Evolutionary conservation across 306 rosid species (phyloP).

Genomic region (Adenanthera pavonina): DNA sequence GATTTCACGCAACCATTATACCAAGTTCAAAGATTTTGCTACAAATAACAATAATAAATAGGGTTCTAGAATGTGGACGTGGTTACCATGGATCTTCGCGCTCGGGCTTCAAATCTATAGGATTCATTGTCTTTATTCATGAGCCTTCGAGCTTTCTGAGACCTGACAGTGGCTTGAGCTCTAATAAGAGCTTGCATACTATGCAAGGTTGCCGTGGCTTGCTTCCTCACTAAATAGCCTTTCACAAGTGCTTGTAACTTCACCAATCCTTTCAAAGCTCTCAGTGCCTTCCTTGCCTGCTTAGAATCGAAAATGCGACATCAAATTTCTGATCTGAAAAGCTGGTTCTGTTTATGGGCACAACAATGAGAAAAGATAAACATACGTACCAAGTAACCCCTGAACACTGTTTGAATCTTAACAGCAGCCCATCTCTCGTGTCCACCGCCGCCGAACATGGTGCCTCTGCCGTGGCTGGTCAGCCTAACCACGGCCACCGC

Average conservation of each 20-base stretch:
- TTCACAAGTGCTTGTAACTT: slow-evolving; percentile 87
- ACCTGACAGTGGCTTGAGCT: slow-evolving; percentile 81
- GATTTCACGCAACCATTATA: neutral
- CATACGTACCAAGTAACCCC: slow-evolving; percentile 73
- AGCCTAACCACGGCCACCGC: slow-evolving; percentile 85
- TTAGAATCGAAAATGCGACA: slow-evolving; percentile 14
- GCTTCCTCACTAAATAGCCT: slow-evolving; percentile 86
- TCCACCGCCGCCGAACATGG: slow-evolving; percentile 65
- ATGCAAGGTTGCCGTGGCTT: slow-evolving; percentile 76
- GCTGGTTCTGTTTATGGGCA: neutral
- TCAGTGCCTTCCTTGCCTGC: slow-evolving; percentile 86
- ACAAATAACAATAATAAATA: neutral
- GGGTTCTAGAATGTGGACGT: slow-evolving; percentile 5
- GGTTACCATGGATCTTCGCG: slow-evolving; percentile 73
- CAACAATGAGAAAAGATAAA: neutral
- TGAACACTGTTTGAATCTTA: slow-evolving; percentile 73
- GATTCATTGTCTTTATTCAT: slow-evolving; percentile 37
- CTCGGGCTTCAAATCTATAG: slow-evolving; percentile 41
- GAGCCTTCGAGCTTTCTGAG: slow-evolving; percentile 59
- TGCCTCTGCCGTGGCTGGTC: slow-evolving; percentile 76
- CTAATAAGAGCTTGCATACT: slow-evolving; percentile 88
- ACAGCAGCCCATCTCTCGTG: slow-evolving; percentile 74
- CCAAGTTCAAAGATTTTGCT: neutral
- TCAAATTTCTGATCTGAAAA: slow-evolving; percentile 4
- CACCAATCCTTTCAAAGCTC: slow-evolving; percentile 92